A percentile compares a stretch with the other conserved stretches of the same genome.
Evolutionary conservation across 2,329 filamentous ascomycete species (phyloP).

Genomic region (Epichloe sylvatica): DNA sequence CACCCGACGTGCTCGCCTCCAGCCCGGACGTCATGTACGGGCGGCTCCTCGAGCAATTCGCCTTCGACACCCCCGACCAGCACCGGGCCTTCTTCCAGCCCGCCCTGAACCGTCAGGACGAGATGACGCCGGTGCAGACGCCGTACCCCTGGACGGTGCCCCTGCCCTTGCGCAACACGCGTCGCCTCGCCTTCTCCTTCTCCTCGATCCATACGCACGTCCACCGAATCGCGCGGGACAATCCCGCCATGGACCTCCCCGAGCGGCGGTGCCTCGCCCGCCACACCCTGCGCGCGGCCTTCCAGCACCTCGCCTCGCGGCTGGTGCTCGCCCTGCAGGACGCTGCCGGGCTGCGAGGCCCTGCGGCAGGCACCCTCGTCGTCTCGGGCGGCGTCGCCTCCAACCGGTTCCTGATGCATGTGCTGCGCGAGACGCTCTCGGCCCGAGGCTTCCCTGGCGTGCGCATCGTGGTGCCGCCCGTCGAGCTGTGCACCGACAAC

Average conservation of each 20-base stretch:
- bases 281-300: slow-evolving; percentile 64
- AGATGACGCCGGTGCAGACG: slow-evolving; percentile 32
- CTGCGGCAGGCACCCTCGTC: slow-evolving; percentile 45
- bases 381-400: slow-evolving; percentile 84
- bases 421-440: slow-evolving; percentile 45
- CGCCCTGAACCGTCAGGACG: slow-evolving; percentile 41
- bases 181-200: slow-evolving; percentile 57
- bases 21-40: slow-evolving; percentile 64
- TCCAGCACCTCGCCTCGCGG: slow-evolving; percentile 73
- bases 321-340: slow-evolving; percentile 51
- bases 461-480: slow-evolving; percentile 58
- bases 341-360: slow-evolving; percentile 12
- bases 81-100: slow-evolving; percentile 39
- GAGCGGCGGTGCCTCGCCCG: slow-evolving; percentile 58
- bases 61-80: slow-evolving; percentile 38
- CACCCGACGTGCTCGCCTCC: slow-evolving; percentile 37
- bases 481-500: slow-evolving; percentile 77
- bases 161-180: slow-evolving; percentile 48
- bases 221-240: slow-evolving; percentile 27
- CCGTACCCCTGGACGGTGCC: slow-evolving; percentile 48
- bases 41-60: slow-evolving; percentile 63
- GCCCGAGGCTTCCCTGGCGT: slow-evolving; percentile 51
- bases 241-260: slow-evolving; percentile 31
- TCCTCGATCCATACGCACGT: slow-evolving; percentile 47
- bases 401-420: slow-evolving; percentile 61